phyloP scores from a whole-genome alignment of 2,329 filamentous ascomycete species.

The Beauveria varroae region DNA sequence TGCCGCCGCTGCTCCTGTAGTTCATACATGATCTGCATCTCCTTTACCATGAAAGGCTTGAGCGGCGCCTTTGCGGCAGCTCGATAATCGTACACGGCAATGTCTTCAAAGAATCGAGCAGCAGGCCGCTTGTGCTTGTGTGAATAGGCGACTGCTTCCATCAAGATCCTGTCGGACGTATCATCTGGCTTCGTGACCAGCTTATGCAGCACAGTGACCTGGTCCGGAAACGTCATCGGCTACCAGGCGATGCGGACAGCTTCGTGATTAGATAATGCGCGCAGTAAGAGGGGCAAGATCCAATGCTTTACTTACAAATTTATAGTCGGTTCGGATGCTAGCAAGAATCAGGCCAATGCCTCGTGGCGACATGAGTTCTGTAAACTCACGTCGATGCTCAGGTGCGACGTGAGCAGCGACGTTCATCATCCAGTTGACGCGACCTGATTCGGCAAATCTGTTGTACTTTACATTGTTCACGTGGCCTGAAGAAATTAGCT shows the following conservation, averaged over 20 bases:
- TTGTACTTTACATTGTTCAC: conserved; percentile 85
- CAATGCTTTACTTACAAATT: conserved; percentile 57
- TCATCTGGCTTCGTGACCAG: conserved; percentile 45
- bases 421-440: conserved; percentile 71
- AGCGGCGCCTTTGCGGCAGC: conserved; percentile 29
- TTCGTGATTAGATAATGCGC: neutral
- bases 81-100: conserved; percentile 63
- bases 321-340: conserved; percentile 76
- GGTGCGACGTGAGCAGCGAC: conserved; percentile 58
- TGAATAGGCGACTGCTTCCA: conserved; percentile 62
- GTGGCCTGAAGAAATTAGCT: conserved; percentile 36
- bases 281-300: too few species aligned
- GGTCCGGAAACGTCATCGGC: conserved; percentile 80
- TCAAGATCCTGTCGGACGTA: conserved; percentile 41
- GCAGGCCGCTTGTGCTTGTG: conserved; percentile 65
- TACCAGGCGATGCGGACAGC: conserved; percentile 23
- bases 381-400: conserved; percentile 56
- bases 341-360: conserved; percentile 68
- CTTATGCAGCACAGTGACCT: conserved; percentile 77
- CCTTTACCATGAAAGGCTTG: conserved; percentile 32
- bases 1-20: conserved; percentile 22
- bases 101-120: conserved; percentile 69
- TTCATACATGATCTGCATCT: conserved; percentile 28
- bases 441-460: conserved; percentile 72
- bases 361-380: conserved; percentile 57